Percentiles rank a stretch among this genome's conserved stretches.
Conservation (phyloP, 176 grass and related monocot genomes). For the Ananas comosus region DNA sequence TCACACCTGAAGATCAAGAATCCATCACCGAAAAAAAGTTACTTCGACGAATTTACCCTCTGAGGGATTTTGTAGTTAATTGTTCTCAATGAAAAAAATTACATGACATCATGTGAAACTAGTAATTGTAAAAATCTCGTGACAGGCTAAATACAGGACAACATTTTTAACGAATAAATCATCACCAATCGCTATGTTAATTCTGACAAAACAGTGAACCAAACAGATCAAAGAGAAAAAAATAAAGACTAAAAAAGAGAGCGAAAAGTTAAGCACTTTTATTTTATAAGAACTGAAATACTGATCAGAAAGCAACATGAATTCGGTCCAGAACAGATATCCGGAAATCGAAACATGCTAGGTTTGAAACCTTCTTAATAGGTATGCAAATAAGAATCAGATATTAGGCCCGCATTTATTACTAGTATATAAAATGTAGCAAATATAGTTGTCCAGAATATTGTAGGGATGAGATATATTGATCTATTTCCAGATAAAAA, state of each 20-base stretch:
- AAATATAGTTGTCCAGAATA: too few relatives aligned
- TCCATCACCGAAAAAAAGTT: background rate
- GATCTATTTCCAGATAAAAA: too few relatives aligned
- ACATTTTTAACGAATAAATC: background rate
- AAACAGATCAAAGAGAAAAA: background rate
- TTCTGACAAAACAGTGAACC: background rate
- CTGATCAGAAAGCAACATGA: background rate
- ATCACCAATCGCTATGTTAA: background rate
- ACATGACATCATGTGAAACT: background rate
- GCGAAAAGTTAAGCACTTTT: background rate
- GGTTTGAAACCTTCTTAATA: too few relatives aligned
- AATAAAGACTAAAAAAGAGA: background rate
- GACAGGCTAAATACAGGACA: background rate
- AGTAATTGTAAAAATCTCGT: background rate
- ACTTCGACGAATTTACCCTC: background rate
- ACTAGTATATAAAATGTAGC: too few relatives aligned
- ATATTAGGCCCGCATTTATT: too few relatives aligned
- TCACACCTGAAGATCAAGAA: conserved; percentile 56
- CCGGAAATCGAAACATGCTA: too few relatives aligned
- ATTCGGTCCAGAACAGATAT: too few relatives aligned
- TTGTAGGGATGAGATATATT: too few relatives aligned
- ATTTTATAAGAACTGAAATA: background rate
- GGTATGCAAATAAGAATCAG: too few relatives aligned
- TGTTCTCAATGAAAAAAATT: background rate
- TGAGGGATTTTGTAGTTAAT: background rate